phyloP scores from a whole-genome alignment of 1,139 yeast species.

The Debaryomycetaceae sp. region DNA sequence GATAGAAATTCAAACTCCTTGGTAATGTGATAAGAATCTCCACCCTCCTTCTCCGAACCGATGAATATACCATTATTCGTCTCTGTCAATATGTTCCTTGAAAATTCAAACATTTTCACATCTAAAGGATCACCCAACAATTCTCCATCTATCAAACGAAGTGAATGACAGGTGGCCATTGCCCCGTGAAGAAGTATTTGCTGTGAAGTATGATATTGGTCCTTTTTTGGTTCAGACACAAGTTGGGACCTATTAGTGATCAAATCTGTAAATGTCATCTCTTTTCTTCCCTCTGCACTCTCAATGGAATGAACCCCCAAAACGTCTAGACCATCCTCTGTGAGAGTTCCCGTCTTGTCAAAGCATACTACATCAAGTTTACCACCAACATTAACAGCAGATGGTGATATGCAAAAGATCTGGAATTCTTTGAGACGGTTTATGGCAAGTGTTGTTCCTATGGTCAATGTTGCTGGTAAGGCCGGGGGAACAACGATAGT shows the following conservation, averaged over 20 bases:
- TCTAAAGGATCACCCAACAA: conserved; percentile 93
- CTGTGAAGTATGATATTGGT: conserved; percentile 12
- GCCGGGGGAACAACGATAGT: conserved; percentile 99
- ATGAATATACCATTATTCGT: conserved; percentile 37
- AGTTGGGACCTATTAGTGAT: conserved; percentile 1
- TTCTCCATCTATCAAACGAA: conserved; percentile 73
- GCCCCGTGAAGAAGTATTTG: conserved; percentile 36
- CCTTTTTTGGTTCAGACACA: conserved; percentile 23
- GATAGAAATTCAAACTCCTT: conserved; percentile 85
- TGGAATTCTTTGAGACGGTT: conserved; percentile 59
- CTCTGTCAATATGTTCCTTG: conserved; percentile 72
- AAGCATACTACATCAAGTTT: conserved; percentile 86
- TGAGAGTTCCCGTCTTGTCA: conserved; percentile 95
- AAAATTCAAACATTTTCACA: conserved; percentile 86
- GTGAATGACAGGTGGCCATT: conserved; percentile 84
- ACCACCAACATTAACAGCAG: conserved; percentile 91
- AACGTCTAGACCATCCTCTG: conserved; percentile 94
- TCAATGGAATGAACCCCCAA: conserved; percentile 74
- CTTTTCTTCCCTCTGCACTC: conserved; percentile 50
- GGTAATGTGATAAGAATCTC: conserved; percentile 49
- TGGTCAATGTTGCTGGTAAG: conserved; percentile 92
- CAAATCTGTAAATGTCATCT: conserved; percentile 49
- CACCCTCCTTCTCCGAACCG: conserved; percentile 19
- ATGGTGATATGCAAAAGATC: conserved; percentile 90
- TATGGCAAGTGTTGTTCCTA: conserved; percentile 92